Base-by-base conservation (phyloP, 2,329 filamentous ascomycete species). In the Nemania diffusa region DNA sequence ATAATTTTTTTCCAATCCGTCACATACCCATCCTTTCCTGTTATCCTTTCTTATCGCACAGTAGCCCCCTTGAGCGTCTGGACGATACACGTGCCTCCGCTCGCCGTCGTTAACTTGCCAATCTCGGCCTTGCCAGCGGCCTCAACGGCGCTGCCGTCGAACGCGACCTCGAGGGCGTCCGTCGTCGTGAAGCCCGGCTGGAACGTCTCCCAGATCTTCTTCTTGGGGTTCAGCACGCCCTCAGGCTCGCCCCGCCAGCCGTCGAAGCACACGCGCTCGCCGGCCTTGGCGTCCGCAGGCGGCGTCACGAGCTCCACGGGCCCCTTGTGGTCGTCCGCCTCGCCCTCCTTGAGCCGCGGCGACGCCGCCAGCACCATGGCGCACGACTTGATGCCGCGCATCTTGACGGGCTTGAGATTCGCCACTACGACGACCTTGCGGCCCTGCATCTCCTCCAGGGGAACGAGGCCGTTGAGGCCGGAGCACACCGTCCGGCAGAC, bases 341-440 rank as follows among this genome's bases (percentile, higher is more conserved):
- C 94, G 51, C 94, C 95, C 76, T 95, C 92, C 76, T 90, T 90
- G 55, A 92, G 80, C 67, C 87, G 86, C n/a, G 95, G 96, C 20
- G 93, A 97, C 2, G 96, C 96, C 9, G 96, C 96, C 44, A 99
- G 88, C 17, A 99, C 96, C 96, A 99, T 98, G 76, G 76, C 87
- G 73, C 83, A 87, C 2, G 87, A 89, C 83, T 89, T 89, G 83
- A 89, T 86, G 73, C 96, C 96, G 71, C 96, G 92, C 96, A 99
- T 99, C 81, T 97, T 99, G 80, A 98, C 96, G 57, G 96, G 96
- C 87, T 99, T 99, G 73, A 99, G 88, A 82, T 99, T 99, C 86
- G 93, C 97, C 24, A 99, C 95, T 0, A 96, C 92, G 34, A 99
- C 88, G 68, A 99, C 93, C 83, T 97, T 97, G 79, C 96, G 93